phyloP scores from a whole-genome alignment of 495 filamentous ascomycete species.

The Podospora pseudocomata region DNA sequence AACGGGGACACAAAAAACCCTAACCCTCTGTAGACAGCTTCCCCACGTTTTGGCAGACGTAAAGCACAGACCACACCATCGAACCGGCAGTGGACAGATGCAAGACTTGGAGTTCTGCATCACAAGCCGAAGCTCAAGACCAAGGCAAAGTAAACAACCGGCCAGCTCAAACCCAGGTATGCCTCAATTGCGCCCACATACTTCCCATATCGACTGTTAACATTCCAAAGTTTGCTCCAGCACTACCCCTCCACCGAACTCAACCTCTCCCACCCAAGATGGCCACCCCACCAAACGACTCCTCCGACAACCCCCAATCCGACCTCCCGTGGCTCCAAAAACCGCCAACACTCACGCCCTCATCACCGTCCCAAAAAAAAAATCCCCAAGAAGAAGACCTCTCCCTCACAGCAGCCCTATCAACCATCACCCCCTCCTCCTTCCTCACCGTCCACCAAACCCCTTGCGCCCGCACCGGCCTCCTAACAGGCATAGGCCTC shows the following conservation, averaged over 20 bases:
- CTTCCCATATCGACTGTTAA: too few relatives aligned
- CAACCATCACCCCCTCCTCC: slow-evolving; percentile 63
- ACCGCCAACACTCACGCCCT: too few relatives aligned
- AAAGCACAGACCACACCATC: background rate
- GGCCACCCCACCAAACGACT: background rate
- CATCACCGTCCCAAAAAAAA: background rate
- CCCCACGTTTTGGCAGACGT: background rate
- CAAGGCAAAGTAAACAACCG: background rate
- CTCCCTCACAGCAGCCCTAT: slow-evolving; percentile 60
- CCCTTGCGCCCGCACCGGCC: slow-evolving; percentile 78
- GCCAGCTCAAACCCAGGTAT: background rate
- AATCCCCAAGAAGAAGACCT: slow-evolving; percentile 5
- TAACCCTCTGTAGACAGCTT: background rate
- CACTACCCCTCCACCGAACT: background rate
- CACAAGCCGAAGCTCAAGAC: background rate
- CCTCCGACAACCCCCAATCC: background rate
- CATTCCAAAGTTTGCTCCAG: background rate
- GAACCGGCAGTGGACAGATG: background rate
- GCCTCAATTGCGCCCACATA: too few relatives aligned
- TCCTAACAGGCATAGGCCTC: slow-evolving; percentile 75
- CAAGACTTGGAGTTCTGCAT: background rate
- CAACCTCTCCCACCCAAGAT: background rate
- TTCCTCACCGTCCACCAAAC: slow-evolving; percentile 69
- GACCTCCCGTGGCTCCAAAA: slow-evolving; percentile 3
- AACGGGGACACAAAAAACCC: background rate